Percentiles rank a stretch among this genome's conserved stretches.
Conservation (phyloP, 106 monocot species). For the Narthecium ossifragum region DNA sequence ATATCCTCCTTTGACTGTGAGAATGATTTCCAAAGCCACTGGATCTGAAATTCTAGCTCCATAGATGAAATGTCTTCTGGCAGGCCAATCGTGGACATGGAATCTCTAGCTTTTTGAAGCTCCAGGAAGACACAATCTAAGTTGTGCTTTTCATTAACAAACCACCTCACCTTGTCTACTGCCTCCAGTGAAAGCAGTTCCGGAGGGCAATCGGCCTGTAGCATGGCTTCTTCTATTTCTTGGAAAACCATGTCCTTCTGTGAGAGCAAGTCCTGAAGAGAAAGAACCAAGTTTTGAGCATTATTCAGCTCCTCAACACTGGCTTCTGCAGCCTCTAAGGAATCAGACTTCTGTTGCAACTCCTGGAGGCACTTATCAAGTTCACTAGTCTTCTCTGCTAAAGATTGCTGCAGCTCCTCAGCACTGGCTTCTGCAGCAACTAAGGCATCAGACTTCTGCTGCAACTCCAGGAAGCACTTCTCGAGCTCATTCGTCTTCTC, state of each 20-base stretch:
- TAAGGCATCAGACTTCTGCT: conserved; percentile 56
- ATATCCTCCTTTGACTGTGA: conserved; percentile 28
- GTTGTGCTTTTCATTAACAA: conserved; percentile 44
- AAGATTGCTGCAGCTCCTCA: conserved; percentile 35
- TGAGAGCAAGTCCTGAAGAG: conserved; percentile 47
- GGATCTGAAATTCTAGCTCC: conserved; percentile 37
- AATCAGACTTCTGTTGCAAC: conserved; percentile 48
- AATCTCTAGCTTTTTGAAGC: conserved; percentile 31
- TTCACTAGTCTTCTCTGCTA: conserved; percentile 43
- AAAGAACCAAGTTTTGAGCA: conserved; percentile 28
- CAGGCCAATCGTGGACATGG: conserved; percentile 37
- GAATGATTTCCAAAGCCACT: conserved; percentile 39
- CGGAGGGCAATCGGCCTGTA: conserved; percentile 23
- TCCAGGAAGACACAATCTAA: conserved; percentile 23
- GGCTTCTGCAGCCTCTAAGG: conserved; percentile 19
- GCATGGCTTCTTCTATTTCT: conserved; percentile 46
- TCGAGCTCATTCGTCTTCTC: conserved; percentile 70
- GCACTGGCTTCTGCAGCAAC: conserved; percentile 26
- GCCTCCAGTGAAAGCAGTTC: conserved; percentile 38
- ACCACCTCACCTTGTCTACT: conserved; percentile 54
- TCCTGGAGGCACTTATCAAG: conserved; percentile 46
- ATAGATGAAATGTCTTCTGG: conserved; percentile 39
- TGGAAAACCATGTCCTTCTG: conserved; percentile 43
- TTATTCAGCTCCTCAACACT: conserved; percentile 33
- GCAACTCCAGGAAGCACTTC: conserved; percentile 49